Percentiles rank a stretch among this genome's conserved stretches.
Conservation (phyloP, 257 asterid species). For the Nicotiana noctiflora region DNA sequence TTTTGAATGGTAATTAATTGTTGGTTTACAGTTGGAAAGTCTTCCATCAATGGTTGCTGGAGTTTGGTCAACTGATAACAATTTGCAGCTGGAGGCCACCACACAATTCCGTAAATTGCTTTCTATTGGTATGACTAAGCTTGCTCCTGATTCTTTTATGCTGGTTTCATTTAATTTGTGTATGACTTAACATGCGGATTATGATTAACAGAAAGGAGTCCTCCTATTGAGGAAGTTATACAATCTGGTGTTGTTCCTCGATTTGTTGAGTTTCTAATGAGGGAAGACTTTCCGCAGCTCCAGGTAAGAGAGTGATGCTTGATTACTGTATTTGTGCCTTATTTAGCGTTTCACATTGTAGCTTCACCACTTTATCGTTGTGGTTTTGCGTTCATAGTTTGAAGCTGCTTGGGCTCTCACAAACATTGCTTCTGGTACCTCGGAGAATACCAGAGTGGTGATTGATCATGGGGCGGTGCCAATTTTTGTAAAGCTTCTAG, state of each 20-base stretch:
- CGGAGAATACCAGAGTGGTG: conserved; percentile 84
- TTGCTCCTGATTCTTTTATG: background rate
- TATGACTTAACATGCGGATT: background rate
- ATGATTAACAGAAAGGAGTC: conserved; percentile 59
- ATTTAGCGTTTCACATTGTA: background rate
- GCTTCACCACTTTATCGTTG: background rate
- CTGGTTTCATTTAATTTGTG: background rate
- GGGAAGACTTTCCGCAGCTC: conserved; percentile 79
- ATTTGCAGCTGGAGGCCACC: conserved; percentile 78
- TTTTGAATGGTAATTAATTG: background rate
- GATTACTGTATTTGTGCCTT: background rate
- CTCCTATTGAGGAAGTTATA: conserved; percentile 93
- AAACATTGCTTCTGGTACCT: conserved; percentile 94
- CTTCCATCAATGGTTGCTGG: conserved; percentile 78
- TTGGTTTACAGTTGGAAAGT: conserved; percentile 61
- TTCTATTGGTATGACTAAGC: conserved; percentile 52
- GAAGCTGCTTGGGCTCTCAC: conserved; percentile 99
- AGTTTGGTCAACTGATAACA: conserved; percentile 55
- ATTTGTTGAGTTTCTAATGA: conserved; percentile 72
- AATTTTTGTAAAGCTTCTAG: conserved; percentile 69
- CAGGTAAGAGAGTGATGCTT: conserved; percentile 43
- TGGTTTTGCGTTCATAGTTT: conserved; percentile 35
- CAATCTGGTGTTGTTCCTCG: conserved; percentile 94
- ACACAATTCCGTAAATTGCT: conserved; percentile 77
- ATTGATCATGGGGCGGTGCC: conserved; percentile 90